Conservation (phyloP, 768 basidiomycete species). For the Suillus lakei region DNA sequence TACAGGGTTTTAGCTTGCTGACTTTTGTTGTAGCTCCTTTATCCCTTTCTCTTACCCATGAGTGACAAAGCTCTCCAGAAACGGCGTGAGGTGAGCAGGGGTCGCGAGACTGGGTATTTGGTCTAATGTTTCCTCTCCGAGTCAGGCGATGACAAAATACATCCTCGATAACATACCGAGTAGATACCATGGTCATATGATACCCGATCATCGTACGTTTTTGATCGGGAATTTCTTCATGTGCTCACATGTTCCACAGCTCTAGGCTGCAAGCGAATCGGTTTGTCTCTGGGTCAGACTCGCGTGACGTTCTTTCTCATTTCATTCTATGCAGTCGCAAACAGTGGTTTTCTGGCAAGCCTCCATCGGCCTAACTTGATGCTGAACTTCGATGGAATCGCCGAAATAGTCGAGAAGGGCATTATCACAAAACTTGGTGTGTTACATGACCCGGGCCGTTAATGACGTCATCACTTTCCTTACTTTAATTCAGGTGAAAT, state of each 20-base stretch:
- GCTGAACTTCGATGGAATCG: slow-evolving; percentile 29
- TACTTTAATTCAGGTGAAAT: slow-evolving; percentile 22
- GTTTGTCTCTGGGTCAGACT: slow-evolving; percentile 28
- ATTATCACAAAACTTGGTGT: slow-evolving; percentile 30
- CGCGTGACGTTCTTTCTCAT: background rate
- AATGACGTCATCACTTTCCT: background rate
- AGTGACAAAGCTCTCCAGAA: slow-evolving; percentile 14
- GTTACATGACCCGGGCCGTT: too few species aligned
- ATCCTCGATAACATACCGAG: slow-evolving; percentile 54
- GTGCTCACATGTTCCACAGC: slow-evolving; percentile 35
- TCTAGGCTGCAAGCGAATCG: too few species aligned
- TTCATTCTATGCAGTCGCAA: slow-evolving; percentile 21
- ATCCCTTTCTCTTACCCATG: slow-evolving; percentile 16
- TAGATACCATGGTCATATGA: slow-evolving; percentile 49
- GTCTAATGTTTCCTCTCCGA: too few species aligned
- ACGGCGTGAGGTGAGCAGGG: slow-evolving; percentile 10
- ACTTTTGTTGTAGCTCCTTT: slow-evolving; percentile 18
- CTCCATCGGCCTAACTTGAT: slow-evolving; percentile 25
- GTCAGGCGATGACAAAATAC: slow-evolving; percentile 46
- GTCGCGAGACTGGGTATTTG: slow-evolving; percentile 19
- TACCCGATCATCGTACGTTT: slow-evolving; percentile 55
- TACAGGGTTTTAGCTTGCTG: background rate
- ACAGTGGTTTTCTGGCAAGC: slow-evolving; percentile 30
- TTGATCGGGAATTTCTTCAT: background rate
- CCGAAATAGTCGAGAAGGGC: slow-evolving; percentile 20